phyloP scores from a whole-genome alignment of 768 basidiomycete genomes.

The Phlebiopsis flavidoalba region DNA sequence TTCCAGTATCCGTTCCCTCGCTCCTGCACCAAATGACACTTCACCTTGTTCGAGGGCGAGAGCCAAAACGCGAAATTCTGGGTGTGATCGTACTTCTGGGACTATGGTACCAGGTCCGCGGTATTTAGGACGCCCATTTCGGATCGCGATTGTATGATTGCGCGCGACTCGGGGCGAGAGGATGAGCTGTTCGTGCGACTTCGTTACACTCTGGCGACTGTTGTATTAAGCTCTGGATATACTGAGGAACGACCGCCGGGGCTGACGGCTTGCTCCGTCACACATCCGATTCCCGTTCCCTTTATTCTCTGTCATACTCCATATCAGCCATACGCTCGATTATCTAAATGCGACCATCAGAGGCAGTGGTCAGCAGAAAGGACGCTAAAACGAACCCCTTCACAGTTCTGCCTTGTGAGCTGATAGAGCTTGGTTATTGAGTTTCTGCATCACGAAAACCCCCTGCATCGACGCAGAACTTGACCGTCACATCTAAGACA shows the following conservation, averaged over 20 bases:
- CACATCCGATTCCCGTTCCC: constrained; percentile 45
- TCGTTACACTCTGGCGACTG: constrained; percentile 28
- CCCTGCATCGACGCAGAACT: constrained; percentile 38
- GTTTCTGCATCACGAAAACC: constrained; percentile 35
- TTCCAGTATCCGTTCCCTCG: constrained; percentile 71
- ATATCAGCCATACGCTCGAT: constrained; percentile 37
- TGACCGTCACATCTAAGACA: constrained; percentile 25
- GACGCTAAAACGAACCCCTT: constrained; percentile 25
- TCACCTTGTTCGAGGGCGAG: not conserved
- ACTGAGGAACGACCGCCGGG: constrained; percentile 40
- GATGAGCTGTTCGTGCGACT: constrained; percentile 32
- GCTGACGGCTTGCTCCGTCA: constrained; percentile 49
- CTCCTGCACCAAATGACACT: constrained; percentile 32
- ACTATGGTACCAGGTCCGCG: constrained; percentile 28
- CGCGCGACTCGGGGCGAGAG: constrained; percentile 34
- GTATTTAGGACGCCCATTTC: constrained; percentile 12
- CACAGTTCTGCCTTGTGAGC: constrained; percentile 53
- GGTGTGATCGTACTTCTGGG: constrained; percentile 23
- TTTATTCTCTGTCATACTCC: constrained; percentile 38
- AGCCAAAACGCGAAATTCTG: not conserved
- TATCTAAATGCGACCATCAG: constrained; percentile 31
- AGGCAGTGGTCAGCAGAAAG: not conserved
- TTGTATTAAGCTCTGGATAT: constrained; percentile 31
- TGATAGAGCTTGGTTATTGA: constrained; percentile 40
- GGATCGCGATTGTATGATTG: constrained; percentile 7